Base-by-base conservation (phyloP, 768 basidiomycete genomes). In the Nevesoporus exiguus region DNA sequence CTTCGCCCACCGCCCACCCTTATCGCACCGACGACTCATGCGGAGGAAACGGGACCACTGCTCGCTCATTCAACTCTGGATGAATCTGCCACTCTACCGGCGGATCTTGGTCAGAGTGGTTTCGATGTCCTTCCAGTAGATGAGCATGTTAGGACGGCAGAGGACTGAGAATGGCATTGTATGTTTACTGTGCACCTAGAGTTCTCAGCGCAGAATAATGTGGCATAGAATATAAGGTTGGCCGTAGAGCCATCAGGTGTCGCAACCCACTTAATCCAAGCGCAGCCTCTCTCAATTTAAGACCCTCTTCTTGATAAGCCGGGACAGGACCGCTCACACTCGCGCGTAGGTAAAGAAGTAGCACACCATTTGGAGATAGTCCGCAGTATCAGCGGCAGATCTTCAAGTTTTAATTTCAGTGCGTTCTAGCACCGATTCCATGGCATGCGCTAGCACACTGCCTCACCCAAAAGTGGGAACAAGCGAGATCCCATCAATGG, bases 51-150 rank as follows among this genome's bases (percentile, higher is more conserved):
- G 24, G 76, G 82, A 57, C 76, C 71, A 13, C 73, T 85, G 19
- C 72, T 85, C 27, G 61, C 73, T 13, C 27, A 54, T 11, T 67
- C 74, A 21, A 47, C 54, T 19, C 72, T 93, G 48, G 90, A 93
- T 52, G 90, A 93, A 69, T 93, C 91, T 0, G 90, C 90, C n/a
- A 78, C 74, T 11, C 76, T 93, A 9, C 93, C 93, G 19, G 84
- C 81, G 3, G 88, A 89, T 63, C 76, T 94, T 22, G 90, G 90
- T n/a, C 81, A 82, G 70, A 77, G 84, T 56, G 93, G 93, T 14
- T 95, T 79, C 66, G 93, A 94, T 68, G 89, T 93, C 27, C 75
- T 91, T 19, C 87, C 88, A 15, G 74, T 75, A 49, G 74, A 79
- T 48, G 62, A 65, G 29, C 65, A 69, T 27, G 60, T 72, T 22